Conservation (phyloP, 345 rosid species). For the Bruguiera sexangula region DNA sequence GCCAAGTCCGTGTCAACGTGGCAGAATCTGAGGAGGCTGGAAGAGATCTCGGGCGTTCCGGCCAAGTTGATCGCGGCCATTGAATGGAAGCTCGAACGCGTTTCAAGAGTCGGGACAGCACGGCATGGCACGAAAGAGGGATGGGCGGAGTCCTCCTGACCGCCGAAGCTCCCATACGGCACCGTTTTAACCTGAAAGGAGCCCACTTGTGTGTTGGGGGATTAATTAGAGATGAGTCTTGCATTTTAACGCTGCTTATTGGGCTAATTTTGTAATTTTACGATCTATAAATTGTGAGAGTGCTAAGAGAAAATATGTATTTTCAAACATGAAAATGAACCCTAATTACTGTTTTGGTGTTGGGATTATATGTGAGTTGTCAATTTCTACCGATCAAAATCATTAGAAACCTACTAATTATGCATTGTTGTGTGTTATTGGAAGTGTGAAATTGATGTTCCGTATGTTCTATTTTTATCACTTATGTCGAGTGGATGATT, state of each 20-base stretch:
- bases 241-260: background rate
- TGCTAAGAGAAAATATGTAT: too few relatives aligned
- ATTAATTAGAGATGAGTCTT: background rate
- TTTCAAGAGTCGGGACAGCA: conserved; percentile 4
- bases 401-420: too few relatives aligned
- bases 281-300: too few relatives aligned
- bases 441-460: too few relatives aligned
- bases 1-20: conserved; percentile 20
- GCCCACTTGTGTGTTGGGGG: background rate
- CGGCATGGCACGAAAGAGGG: conserved; percentile 33
- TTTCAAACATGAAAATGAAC: too few relatives aligned
- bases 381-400: too few relatives aligned
- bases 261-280: too few relatives aligned
- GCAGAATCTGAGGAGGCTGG: conserved; percentile 34
- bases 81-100: conserved; percentile 29
- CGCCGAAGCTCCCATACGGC: background rate
- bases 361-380: too few relatives aligned
- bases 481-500: too few relatives aligned
- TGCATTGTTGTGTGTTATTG: too few relatives aligned
- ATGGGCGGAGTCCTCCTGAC: conserved; percentile 39
- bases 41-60: conserved; percentile 39
- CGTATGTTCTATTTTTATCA: too few relatives aligned
- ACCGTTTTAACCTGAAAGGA: background rate
- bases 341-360: too few relatives aligned
- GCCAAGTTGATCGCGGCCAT: conserved; percentile 37